Conservation (phyloP, 73 alveolate genomes). For the Blepharisma japonicum region DNA sequence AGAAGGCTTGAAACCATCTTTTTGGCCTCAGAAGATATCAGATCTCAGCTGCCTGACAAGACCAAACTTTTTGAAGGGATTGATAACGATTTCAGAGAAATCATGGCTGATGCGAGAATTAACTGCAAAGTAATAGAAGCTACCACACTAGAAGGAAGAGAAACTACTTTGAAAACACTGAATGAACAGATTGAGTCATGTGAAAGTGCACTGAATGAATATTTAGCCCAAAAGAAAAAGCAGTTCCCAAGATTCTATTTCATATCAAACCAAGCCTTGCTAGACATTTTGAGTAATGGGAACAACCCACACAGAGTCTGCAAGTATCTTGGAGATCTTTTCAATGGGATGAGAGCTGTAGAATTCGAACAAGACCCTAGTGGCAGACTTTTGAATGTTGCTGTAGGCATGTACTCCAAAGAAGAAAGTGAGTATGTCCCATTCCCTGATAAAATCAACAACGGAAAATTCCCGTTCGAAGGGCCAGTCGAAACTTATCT, state of each 20-base stretch:
- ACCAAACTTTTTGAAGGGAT: constrained; percentile 97
- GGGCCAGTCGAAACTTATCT: constrained; percentile 98
- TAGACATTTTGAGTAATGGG: constrained; percentile 98
- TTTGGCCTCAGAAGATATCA: constrained; percentile 98
- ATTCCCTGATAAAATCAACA: constrained; percentile 57
- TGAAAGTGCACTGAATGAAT: constrained; percentile 97
- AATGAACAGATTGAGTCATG: constrained; percentile 94
- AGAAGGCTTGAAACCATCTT: constrained; percentile 96
- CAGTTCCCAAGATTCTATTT: constrained; percentile 99
- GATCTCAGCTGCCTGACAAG: constrained; percentile 97
- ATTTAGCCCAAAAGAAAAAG: constrained; percentile 94
- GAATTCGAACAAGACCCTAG: constrained; percentile 74
- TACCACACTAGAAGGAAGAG: constrained; percentile 84
- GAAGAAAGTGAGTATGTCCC: constrained; percentile 86
- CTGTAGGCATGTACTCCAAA: constrained; percentile 47
- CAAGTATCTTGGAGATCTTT: constrained; percentile 97
- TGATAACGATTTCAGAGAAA: constrained; percentile 97
- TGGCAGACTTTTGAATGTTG: constrained; percentile 64
- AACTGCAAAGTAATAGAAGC: constrained; percentile 46
- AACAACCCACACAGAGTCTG: constrained; percentile 96
- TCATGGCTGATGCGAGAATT: constrained; percentile 88
- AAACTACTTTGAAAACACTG: constrained; percentile 70
- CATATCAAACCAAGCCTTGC: constrained; percentile 98
- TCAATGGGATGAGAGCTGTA: constrained; percentile 96
- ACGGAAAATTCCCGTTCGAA: constrained; percentile 68